Evolutionary conservation across 192 early-diverging fungal species (phyloP).

Genomic region (Bifiguratus adelaidae): DNA sequence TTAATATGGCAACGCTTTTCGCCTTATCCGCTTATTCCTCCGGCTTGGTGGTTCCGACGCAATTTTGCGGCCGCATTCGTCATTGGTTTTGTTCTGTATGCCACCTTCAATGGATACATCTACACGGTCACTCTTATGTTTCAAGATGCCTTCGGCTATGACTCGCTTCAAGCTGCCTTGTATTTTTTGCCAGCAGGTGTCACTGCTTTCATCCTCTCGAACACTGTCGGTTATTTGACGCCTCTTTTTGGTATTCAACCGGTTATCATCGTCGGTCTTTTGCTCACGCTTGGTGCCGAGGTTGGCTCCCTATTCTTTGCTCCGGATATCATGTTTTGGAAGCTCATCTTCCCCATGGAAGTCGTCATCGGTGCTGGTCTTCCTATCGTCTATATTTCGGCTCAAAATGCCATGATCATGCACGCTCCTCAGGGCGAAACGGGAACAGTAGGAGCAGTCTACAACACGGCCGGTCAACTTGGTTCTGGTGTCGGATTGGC

Average conservation of each 20-base stretch:
- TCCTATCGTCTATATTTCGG: slow-evolving; percentile 22
- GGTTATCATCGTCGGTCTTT: slow-evolving; percentile 12
- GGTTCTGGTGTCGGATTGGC: slow-evolving; percentile 25
- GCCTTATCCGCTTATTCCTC: slow-evolving; percentile 23
- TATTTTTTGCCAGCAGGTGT: slow-evolving; percentile 29
- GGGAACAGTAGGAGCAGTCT: slow-evolving; percentile 20
- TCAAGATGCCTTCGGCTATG: slow-evolving; percentile 31
- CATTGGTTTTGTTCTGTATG: slow-evolving; percentile 26
- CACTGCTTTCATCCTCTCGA: slow-evolving; percentile 18
- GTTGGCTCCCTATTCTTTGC: slow-evolving; percentile 13
- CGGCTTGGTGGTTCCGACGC: slow-evolving; percentile 25
- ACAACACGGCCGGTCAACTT: slow-evolving; percentile 24
- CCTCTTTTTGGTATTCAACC: slow-evolving; percentile 20
- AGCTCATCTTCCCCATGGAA: slow-evolving; percentile 21
- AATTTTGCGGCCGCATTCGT: slow-evolving; percentile 36
- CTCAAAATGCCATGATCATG: slow-evolving; percentile 16
- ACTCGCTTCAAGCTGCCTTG: slow-evolving; percentile 25
- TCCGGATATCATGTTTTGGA: slow-evolving; percentile 15
- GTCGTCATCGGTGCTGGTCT: slow-evolving; percentile 22
- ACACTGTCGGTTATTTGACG: slow-evolving; percentile 25
- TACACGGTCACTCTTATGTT: slow-evolving; percentile 35
- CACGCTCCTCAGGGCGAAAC: slow-evolving; percentile 17
- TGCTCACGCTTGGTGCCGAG: slow-evolving; percentile 15
- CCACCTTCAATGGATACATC: slow-evolving; percentile 28
- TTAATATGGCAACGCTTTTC: slow-evolving; percentile 25